These are phyloP conservation scores for Tulasnella sp. DNA, from an alignment of 768 basidiomycete genomes.

Conservation along the genomic window DNA sequence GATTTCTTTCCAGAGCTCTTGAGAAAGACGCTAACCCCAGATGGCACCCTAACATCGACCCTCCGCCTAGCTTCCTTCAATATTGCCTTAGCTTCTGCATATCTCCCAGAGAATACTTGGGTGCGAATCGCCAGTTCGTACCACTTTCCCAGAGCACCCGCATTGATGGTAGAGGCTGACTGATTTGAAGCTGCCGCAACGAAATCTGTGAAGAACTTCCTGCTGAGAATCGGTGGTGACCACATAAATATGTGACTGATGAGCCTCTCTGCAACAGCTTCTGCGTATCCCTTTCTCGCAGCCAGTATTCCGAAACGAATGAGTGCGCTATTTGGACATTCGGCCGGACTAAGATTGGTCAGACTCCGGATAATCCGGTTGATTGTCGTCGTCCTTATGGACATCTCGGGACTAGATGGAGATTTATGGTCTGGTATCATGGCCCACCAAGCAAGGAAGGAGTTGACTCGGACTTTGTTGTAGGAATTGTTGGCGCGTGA, in stretches of 20 bases:
- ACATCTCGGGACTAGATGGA: neutral
- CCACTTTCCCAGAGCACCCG: too few relatives aligned
- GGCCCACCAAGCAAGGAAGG: conserved; percentile 12
- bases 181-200: neutral
- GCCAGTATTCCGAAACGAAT: conserved; percentile 3
- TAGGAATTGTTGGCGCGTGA: neutral
- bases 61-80: too few relatives aligned
- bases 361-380: conserved; percentile 3
- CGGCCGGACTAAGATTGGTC: neutral
- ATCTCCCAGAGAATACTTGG: too few relatives aligned
- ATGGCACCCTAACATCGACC: too few relatives aligned
- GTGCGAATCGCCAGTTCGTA: neutral
- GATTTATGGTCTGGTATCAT: neutral
- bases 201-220: conserved; percentile 13
- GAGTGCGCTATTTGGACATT: neutral
- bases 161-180: too few relatives aligned
- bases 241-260: conserved; percentile 2
- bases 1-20: too few relatives aligned
- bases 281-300: conserved; percentile 8
- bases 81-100: too few relatives aligned
- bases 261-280: neutral
- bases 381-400: neutral
- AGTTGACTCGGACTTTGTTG: conserved; percentile 6
- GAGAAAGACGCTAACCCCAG: too few relatives aligned
- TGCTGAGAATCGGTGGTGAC: neutral